phyloP scores from a whole-genome alignment of 768 basidiomycete genomes.

The Termitomyces sp. region DNA sequence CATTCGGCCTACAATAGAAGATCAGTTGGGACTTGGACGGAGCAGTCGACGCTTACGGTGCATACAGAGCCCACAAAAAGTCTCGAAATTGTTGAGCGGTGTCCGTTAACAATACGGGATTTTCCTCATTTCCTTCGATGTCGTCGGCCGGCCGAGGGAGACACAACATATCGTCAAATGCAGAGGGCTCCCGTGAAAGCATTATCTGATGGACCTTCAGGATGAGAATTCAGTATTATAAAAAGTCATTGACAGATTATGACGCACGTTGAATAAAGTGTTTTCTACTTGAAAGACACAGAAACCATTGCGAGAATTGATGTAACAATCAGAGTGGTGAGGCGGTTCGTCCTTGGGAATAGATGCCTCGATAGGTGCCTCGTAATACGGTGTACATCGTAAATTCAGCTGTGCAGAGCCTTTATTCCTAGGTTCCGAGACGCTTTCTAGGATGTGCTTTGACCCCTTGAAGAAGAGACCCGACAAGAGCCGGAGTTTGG shows the following conservation, averaged over 20 bases:
- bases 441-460: constrained; percentile 25
- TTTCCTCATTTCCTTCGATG: constrained; percentile 27
- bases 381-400: constrained; percentile 11
- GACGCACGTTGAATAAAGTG: constrained; percentile 58
- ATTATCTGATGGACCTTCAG: constrained; percentile 43
- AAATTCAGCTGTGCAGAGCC: constrained; percentile 16
- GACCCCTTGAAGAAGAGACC: constrained; percentile 29
- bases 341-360: constrained; percentile 15
- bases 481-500: constrained; percentile 33
- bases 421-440: constrained; percentile 11
- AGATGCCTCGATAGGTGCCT: constrained; percentile 7
- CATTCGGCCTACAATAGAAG: constrained; percentile 29
- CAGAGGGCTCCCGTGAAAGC: constrained; percentile 38
- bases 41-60: constrained; percentile 33
- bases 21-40: not conserved
- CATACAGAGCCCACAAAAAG: constrained; percentile 48
- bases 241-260: not conserved
- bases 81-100: constrained; percentile 44
- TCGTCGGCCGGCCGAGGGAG: constrained; percentile 26
- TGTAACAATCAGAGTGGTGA: constrained; percentile 32
- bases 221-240: not conserved
- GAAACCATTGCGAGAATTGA: constrained; percentile 42
- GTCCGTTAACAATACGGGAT: constrained; percentile 38
- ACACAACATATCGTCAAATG: constrained; percentile 39
- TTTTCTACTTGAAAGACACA: constrained; percentile 59